A percentile compares a stretch with the other conserved stretches of the same genome.
phyloP scores from a whole-genome alignment of 176 grass and related monocot species.

The Triticum turgidum region DNA sequence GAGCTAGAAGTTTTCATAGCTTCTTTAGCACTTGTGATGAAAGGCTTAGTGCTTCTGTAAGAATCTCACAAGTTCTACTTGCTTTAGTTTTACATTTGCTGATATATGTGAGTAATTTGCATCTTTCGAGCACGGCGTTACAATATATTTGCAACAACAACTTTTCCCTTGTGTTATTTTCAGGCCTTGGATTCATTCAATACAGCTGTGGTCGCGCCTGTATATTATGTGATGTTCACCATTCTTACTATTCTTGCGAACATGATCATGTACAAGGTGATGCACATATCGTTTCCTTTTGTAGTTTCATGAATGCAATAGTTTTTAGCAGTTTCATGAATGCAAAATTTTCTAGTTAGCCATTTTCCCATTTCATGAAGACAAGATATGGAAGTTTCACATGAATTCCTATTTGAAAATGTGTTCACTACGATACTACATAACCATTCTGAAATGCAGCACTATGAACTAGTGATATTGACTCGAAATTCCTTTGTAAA shows the following conservation, averaged over 20 bases:
- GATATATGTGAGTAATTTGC: background rate
- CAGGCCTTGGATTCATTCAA: constrained; percentile 93
- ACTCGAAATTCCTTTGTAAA: background rate
- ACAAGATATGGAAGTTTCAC: background rate
- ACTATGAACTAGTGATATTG: background rate
- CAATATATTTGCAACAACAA: background rate
- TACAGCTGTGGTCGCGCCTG: constrained; percentile 80
- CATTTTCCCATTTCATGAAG: background rate
- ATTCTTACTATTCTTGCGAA: constrained; percentile 92
- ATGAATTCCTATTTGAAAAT: background rate
- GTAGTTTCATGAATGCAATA: background rate
- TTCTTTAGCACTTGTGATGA: background rate
- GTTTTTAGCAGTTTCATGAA: background rate
- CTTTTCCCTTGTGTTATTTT: constrained; percentile 12
- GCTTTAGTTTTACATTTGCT: background rate
- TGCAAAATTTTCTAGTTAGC: background rate
- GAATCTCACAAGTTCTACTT: background rate
- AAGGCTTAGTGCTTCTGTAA: background rate
- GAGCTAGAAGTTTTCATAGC: background rate
- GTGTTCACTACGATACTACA: background rate
- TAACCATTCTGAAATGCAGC: background rate
- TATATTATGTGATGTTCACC: constrained; percentile 99
- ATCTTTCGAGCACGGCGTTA: background rate
- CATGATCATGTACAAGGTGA: constrained; percentile 98
- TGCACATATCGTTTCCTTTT: background rate